Conservation (phyloP, 1,284 basidiomycete genomes). For the Xerocomus nothofagi region DNA sequence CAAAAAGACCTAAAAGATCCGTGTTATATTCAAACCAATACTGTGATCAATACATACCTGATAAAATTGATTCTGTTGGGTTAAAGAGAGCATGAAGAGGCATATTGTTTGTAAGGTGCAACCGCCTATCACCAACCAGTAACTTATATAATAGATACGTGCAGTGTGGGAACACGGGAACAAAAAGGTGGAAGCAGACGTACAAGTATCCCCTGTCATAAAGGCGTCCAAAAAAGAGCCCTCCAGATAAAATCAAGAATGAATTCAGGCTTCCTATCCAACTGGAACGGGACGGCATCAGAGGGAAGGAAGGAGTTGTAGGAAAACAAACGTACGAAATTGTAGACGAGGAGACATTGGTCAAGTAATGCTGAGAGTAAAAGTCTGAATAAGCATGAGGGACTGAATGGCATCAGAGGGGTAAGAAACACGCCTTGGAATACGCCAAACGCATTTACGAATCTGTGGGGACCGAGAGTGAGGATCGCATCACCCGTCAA, state of each 20-base stretch:
- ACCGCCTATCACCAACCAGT: conserved; percentile 30
- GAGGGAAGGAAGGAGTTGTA: background rate
- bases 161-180: background rate
- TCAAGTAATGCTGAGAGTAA: conserved; percentile 37
- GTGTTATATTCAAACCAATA: background rate
- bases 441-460: conserved; percentile 41
- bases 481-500: background rate
- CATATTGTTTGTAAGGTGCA: conserved; percentile 29
- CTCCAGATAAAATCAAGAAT: conserved; percentile 40
- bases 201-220: conserved; percentile 39
- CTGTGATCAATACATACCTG: conserved; percentile 23
- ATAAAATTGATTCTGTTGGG: conserved; percentile 35
- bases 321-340: conserved; percentile 33
- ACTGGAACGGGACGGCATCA: conserved; percentile 17
- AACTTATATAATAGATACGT: conserved; percentile 19
- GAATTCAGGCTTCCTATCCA: conserved; percentile 54
- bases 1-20: conserved; percentile 33
- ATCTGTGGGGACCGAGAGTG: conserved; percentile 24
- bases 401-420: background rate
- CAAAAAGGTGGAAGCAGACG: conserved; percentile 4
- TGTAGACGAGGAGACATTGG: conserved; percentile 35
- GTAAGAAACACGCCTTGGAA: conserved; percentile 37
- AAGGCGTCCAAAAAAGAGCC: conserved; percentile 38
- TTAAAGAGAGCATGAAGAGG: conserved; percentile 40
- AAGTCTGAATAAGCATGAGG: conserved; percentile 29